Evolutionary conservation across 495 filamentous ascomycete genomes (phyloP), one percentile per base, ranked within the genome.

Genomic region (Pyrenula massariospora): DNA sequence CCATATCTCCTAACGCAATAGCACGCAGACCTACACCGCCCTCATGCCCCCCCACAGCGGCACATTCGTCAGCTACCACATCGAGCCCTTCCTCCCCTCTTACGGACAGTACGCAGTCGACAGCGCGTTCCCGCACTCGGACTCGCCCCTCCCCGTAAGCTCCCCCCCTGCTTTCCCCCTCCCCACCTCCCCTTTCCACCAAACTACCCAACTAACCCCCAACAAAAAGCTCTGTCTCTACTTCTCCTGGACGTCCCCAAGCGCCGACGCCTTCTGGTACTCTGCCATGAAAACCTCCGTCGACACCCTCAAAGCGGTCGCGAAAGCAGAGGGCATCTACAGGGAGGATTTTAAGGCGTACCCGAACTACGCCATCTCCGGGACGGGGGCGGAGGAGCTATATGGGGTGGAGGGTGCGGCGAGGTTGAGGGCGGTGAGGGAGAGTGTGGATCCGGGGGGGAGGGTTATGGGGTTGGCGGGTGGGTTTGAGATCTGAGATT

Each of bases 391-490:
- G 3, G 52, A 56, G 22, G 42, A 42, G 52, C 56, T 58, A 5
- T 58, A 57, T 58, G 56, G 56, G 15, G 31, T 8, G 10, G 19
- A 12, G 8, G 56, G 56, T 56, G 56, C 25, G 52, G 56, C 12
- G 24, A 58, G 56, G 22, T 56, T 58, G 56, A 58, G 56, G 56
- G 12, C 19, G 24, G 25, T 58, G 3, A 58, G 48, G 24, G 24
- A 12, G 22, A 36, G 2, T 19, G 51, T 57, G 11, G 56, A 58
- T 56, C 56, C 56, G 24, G 10, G 56, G 3, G 56, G 31, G 31
- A n/a, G 55, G 11, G 56, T 58, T 22, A 58, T 58, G 56, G 56
- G 48, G 3, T 56, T 58, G 56, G 50, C 53, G 8, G 56, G 56
- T 1, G 56, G 56, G 11, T 58, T 58, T 47, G 3, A 15, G 1